Evolutionary conservation across 352 stramenopile species (phyloP).

Genomic region (Plasmopara muralis): DNA sequence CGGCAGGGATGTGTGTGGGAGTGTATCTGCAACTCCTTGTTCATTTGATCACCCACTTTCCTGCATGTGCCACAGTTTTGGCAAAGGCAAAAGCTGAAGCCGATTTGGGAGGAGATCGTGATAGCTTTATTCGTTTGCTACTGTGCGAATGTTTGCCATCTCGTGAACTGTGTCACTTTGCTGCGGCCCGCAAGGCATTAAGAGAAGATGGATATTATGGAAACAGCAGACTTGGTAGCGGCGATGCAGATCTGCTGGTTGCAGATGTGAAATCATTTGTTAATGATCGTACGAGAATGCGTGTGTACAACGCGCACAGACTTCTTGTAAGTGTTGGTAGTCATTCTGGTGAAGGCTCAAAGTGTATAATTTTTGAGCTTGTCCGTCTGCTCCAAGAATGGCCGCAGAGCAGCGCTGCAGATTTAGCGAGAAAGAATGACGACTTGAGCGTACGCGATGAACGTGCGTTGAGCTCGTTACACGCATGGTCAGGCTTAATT

Average conservation of each 20-base stretch:
- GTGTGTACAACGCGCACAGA: constrained; percentile 60
- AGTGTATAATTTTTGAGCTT: constrained; percentile 69
- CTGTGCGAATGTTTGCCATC: constrained; percentile 71
- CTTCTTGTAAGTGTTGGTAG: constrained; percentile 59
- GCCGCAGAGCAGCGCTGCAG: constrained; percentile 20
- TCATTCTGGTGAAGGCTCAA: constrained; percentile 71
- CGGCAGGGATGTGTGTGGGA: constrained; percentile 41
- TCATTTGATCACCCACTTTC: constrained; percentile 67
- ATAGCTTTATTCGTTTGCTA: constrained; percentile 46
- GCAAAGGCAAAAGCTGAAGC: constrained; percentile 40
- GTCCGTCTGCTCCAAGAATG: constrained; percentile 64
- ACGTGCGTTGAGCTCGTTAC: constrained; percentile 60
- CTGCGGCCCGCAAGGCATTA: constrained; percentile 39
- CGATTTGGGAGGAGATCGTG: constrained; percentile 18
- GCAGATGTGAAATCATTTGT: constrained; percentile 35
- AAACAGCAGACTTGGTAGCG: constrained; percentile 19
- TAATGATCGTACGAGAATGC: constrained; percentile 35
- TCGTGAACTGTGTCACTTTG: constrained; percentile 62
- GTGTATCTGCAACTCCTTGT: constrained; percentile 68
- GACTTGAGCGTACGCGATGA: constrained; percentile 59
- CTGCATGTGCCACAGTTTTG: constrained; percentile 58
- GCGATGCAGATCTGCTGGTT: constrained; percentile 28
- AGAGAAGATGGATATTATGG: constrained; percentile 50
- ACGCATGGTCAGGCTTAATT: constrained; percentile 78
- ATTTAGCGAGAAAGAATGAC: constrained; percentile 4